Base-by-base conservation (phyloP, 1,284 basidiomycete species). In the Boletus semigastroideus region DNA sequence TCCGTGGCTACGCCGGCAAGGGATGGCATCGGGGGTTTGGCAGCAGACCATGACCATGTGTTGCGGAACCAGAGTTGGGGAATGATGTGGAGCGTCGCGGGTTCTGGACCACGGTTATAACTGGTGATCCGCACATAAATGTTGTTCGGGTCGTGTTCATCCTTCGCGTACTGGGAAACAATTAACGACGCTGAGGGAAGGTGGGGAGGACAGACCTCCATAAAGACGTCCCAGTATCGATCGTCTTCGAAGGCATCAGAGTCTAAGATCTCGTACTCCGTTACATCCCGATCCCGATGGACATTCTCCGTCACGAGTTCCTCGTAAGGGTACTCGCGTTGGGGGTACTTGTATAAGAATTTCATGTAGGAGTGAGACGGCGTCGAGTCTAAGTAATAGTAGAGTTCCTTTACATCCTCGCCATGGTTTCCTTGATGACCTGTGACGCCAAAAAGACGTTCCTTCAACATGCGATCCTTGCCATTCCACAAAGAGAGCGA, bases 361-460 rank as follows among this genome's bases (percentile, higher is more conserved):
- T 98, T 99, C 96, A 98, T 98, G 81, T 98, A 99, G 30, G 93
- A 96, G 70, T 99, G 96, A 1, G 95, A 98, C 19, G 96, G 96
- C 0, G 96, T 97, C 48, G 92, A 97, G 73, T 98, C 96, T 59
- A 99, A 84, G 72, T 99, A 98, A 70, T 95, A 99, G 73, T 98
- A 98, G 28, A 98, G 77, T 68, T 99, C 96, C 74, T 98, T 98
- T 75, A 95, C 93, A 69, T 99, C 96, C 73, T 99, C 96, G 59
- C 96, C 96, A 72, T 99, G 96, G 71, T 99, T 99, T 39, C 95
- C 93, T 74, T 99, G 90, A 69, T 94, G 92, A 19, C 94, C 94
- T 42, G 95, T 97, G 48, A 97, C 87, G 59, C 96, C 88, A 66
- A 95, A 99, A 54, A 98, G 77, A 46, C 96, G 87, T 72, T 99